phyloP scores from a whole-genome alignment of 345 rosid genomes.

The Streptanthus diversifolius region DNA sequence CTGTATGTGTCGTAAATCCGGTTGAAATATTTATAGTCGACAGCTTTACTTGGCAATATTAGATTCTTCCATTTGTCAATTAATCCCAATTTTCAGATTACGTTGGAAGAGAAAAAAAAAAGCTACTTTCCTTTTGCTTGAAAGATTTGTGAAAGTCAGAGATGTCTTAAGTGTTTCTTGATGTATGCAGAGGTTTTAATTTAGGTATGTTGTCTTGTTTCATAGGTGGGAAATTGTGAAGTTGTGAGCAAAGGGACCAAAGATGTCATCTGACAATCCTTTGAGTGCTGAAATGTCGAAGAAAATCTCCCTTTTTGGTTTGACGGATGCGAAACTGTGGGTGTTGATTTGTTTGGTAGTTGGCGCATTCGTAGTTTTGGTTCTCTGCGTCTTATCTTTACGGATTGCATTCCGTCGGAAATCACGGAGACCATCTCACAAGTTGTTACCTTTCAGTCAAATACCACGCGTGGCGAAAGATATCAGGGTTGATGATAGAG shows the following conservation, averaged over 20 bases:
- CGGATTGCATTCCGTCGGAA: slow-evolving; percentile 71
- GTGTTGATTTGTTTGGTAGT: slow-evolving; percentile 76
- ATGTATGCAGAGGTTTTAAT: slow-evolving; percentile 31
- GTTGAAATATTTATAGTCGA: neutral
- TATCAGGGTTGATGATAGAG: slow-evolving; percentile 81
- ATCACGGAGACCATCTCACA: slow-evolving; percentile 50
- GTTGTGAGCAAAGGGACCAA: slow-evolving; percentile 29
- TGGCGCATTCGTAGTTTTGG: slow-evolving; percentile 56
- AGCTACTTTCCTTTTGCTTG: neutral
- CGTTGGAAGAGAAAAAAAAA: neutral
- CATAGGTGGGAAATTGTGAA: slow-evolving; percentile 10
- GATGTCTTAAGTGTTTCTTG: slow-evolving; percentile 1
- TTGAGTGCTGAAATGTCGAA: slow-evolving; percentile 64
- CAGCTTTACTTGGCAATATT: slow-evolving; percentile 20
- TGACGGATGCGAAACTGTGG: slow-evolving; percentile 83
- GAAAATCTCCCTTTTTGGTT: slow-evolving; percentile 74
- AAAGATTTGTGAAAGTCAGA: slow-evolving; percentile 33
- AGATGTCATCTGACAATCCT: slow-evolving; percentile 67
- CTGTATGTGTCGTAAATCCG: slow-evolving; percentile 9
- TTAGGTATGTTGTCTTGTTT: neutral
- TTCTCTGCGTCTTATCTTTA: slow-evolving; percentile 62
- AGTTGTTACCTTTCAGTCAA: slow-evolving; percentile 52
- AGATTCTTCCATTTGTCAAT: slow-evolving; percentile 29
- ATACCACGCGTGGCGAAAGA: slow-evolving; percentile 87
- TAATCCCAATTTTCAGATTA: slow-evolving; percentile 7